Conservation (phyloP, 306 rosid species). For the Castanea sativa region DNA sequence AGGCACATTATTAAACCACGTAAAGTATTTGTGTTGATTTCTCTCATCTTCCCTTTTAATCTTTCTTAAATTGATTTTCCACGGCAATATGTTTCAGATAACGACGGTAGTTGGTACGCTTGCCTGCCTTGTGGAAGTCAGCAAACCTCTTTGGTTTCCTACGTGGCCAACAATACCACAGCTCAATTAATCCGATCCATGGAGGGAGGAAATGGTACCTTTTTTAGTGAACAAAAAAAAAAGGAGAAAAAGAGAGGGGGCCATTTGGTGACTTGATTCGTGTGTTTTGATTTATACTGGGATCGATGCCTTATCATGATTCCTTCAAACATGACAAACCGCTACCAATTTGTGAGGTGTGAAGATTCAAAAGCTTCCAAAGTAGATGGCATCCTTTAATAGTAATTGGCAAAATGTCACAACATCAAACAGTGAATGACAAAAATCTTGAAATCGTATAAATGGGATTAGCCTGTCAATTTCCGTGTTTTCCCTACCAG, state of each 20-base stretch:
- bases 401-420: background rate
- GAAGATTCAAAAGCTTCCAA: background rate
- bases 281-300: too few relatives aligned
- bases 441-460: background rate
- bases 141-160: background rate
- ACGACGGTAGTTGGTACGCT: background rate
- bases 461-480: background rate
- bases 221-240: background rate
- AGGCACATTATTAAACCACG: too few relatives aligned
- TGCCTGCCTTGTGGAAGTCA: background rate
- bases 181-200: background rate
- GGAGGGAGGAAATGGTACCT: background rate
- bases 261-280: background rate
- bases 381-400: background rate
- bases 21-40: too few relatives aligned
- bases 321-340: background rate
- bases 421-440: background rate
- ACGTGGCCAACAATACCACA: background rate
- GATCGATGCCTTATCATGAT: background rate
- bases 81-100: too few relatives aligned
- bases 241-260: background rate
- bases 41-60: too few relatives aligned
- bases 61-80: too few relatives aligned
- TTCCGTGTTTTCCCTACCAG: too few relatives aligned
- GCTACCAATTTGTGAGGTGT: background rate